Evolutionary conservation across 805 yeast species (phyloP).

Genomic region (Candida endomychidarum): DNA sequence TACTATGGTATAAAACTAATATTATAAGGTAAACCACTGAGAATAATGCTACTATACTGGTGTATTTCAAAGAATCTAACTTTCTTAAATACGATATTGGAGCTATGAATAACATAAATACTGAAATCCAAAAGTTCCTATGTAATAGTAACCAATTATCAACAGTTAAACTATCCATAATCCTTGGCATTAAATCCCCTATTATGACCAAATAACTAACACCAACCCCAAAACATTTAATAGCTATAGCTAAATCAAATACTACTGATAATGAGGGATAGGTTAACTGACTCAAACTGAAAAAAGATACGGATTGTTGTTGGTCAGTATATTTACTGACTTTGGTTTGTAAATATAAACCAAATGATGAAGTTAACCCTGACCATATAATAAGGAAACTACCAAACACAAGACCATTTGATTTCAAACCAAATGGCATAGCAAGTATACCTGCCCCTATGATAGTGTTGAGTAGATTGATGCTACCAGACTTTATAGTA

Average conservation of each 20-base stretch:
- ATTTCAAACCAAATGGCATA: conserved; percentile 64
- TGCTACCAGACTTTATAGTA: conserved; percentile 48
- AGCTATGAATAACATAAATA: conserved; percentile 50
- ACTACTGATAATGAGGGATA: conserved; percentile 67
- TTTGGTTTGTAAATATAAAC: conserved; percentile 61
- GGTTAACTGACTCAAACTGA: conserved; percentile 53
- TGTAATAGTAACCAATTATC: conserved; percentile 23
- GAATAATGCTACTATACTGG: conserved; percentile 66
- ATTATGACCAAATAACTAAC: conserved; percentile 69
- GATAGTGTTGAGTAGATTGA: conserved; percentile 56
- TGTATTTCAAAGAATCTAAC: conserved; percentile 67
- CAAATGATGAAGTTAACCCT: conserved; percentile 52
- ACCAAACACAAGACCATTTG: conserved; percentile 49
- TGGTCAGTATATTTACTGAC: conserved; percentile 49
- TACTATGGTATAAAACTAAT: conserved; percentile 51
- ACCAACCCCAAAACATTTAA: conserved; percentile 80
- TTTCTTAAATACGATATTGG: conserved; percentile 64
- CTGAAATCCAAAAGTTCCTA: conserved; percentile 55
- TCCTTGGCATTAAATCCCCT: conserved; percentile 73
- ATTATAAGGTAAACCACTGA: conserved; percentile 64
- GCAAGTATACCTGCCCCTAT: conserved; percentile 70
- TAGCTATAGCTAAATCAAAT: conserved; percentile 73
- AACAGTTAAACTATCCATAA: conserved; percentile 40
- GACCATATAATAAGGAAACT: conserved; percentile 38
- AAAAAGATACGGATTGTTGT: conserved; percentile 42